Percentiles rank a stretch among this genome's conserved stretches.
Conservation (phyloP, 2,329 filamentous ascomycete genomes). For the Pseudocercospora pini-densiflorae region DNA sequence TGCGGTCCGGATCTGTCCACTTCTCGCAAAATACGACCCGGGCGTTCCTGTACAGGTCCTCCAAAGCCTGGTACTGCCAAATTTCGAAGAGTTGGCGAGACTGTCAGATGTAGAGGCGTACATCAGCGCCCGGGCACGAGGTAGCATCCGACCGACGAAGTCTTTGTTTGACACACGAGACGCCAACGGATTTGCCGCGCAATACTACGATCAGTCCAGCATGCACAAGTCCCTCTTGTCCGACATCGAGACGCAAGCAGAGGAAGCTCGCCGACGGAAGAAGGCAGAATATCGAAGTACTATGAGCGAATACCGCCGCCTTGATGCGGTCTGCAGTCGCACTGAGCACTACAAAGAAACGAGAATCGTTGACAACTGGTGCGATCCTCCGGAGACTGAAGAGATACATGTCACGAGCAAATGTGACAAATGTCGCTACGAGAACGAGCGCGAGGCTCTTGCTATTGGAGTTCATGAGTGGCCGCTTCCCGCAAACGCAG, state of each 20-base stretch:
- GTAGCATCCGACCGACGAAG: conserved; percentile 33
- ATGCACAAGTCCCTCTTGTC: conserved; percentile 3
- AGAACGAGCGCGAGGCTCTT: conserved; percentile 44
- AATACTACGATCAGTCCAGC: conserved; percentile 48
- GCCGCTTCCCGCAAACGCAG: conserved; percentile 49
- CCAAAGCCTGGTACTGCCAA: conserved; percentile 59
- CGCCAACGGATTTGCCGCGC: conserved; percentile 47
- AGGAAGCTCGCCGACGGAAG: conserved; percentile 23
- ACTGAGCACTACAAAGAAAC: conserved; percentile 17
- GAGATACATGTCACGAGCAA: conserved; percentile 29
- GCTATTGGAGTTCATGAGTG: conserved; percentile 56
- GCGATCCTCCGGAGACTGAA: conserved; percentile 37
- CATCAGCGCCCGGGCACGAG: conserved; percentile 41
- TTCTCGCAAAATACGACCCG: conserved; percentile 59
- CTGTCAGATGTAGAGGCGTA: conserved; percentile 57
- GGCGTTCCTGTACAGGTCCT: conserved; percentile 56
- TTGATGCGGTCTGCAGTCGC: conserved; percentile 30
- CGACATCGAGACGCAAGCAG: conserved; percentile 10
- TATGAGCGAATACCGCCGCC: conserved; percentile 44
- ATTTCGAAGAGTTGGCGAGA: conserved; percentile 53
- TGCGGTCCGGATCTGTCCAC: conserved; percentile 48
- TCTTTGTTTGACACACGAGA: conserved; percentile 53
- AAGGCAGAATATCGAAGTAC: conserved; percentile 42
- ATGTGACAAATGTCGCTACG: conserved; percentile 29
- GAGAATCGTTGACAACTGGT: conserved; percentile 22